These are phyloP conservation scores for Coemansia sp. DNA, from an alignment of 192 early-diverging fungal species.

Conservation along the genomic window DNA sequence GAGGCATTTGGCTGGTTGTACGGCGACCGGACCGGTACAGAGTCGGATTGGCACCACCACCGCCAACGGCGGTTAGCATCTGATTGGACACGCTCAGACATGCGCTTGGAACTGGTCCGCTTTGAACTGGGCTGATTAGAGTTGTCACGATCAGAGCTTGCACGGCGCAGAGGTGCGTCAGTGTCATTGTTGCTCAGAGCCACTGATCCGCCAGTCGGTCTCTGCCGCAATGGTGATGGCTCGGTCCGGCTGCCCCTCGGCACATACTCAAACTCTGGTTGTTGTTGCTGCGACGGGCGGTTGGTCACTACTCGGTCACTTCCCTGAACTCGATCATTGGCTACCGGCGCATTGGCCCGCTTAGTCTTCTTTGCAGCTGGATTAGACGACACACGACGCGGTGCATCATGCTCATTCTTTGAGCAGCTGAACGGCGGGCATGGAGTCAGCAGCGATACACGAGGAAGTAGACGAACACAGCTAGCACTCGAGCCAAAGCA, in stretches of 20 bases:
- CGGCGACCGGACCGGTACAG: neutral
- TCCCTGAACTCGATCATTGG: neutral
- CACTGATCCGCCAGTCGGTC: neutral
- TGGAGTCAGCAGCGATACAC: neutral
- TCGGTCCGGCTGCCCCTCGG: neutral
- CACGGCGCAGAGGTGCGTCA: no score
- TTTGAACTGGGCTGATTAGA: no score
- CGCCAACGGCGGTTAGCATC: neutral
- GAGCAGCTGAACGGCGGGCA: neutral
- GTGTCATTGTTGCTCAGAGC: neutral
- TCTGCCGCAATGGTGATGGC: neutral
- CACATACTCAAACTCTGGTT: neutral
- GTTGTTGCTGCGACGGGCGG: neutral
- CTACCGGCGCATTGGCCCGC: neutral
- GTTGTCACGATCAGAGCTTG: no score
- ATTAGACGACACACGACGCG: neutral
- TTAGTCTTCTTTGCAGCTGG: neutral
- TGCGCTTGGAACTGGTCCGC: neutral
- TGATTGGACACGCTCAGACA: neutral
- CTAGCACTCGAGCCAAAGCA: neutral
- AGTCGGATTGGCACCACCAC: neutral
- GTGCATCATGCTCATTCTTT: neutral
- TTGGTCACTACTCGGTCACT: neutral
- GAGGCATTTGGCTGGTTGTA: neutral
- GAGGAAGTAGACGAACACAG: neutral